Evolutionary conservation across 192 early-diverging fungal species (phyloP), one percentile per base, ranked within the genome.

Genomic region (Geranomyces variabilis): DNA sequence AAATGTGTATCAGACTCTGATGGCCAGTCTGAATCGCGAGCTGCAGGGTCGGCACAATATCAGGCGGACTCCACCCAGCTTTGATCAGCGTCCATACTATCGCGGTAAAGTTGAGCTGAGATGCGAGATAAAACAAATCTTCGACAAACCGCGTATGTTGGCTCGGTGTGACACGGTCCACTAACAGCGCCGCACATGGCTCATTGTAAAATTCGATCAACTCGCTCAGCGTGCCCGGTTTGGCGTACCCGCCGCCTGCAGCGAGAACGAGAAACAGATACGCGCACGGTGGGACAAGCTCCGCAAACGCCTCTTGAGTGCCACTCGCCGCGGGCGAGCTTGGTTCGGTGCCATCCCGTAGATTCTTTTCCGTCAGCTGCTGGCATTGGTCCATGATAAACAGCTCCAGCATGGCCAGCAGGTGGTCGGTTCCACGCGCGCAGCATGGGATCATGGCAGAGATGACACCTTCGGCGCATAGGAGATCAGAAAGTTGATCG

Each of bases 1-100:
- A 53, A 15, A 78, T 61, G 48, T 81, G 80, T 6, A 81, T 67
- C 44, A 81, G 75, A 33, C 71, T 76, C 61, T 81, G 80, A 43
- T 81, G 80, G 0, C 80, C 80, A 10, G 71, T 56, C 33, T 78
- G 59, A 17, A 78, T 67, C 10, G 80, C 75, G 28, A 75, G 51
- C 8, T 41, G 47, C n/a, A 81, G 63, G 0, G 69, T 41, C 1
- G 28, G 30, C 19, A 45, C 48, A 45, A 72, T 70, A 61, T 76
- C 72, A 12, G 63, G 47, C n/a, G 80, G 80, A 28, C 61, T 41
- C 75, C 80, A 81, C 14, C 68, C 65, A 21, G 67, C 55, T 65
- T 76, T 70, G 14, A 78, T 71, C 33, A 81, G 63, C 0, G 74
- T 65, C 73, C 71, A 74, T 7, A 78, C 70, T 13, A 81, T 77